Percentiles rank a stretch among this genome's conserved stretches.
phyloP scores from a whole-genome alignment of 371 early-diverging fungal genomes.

The Actinomortierella ambigua region DNA sequence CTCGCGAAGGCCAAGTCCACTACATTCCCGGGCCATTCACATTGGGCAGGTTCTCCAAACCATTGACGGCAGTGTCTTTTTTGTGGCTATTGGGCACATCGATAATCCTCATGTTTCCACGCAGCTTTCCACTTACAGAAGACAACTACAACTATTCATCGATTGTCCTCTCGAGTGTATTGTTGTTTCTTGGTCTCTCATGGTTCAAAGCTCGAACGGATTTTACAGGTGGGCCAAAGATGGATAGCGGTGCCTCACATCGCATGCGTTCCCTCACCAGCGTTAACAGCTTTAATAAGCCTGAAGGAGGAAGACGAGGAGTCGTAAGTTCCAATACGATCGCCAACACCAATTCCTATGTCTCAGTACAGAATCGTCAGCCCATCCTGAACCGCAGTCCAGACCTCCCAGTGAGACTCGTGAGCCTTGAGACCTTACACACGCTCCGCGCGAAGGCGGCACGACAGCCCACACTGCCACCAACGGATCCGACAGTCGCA shows the following conservation, averaged over 20 bases:
- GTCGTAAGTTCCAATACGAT: too few species aligned
- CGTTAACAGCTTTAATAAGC: too few species aligned
- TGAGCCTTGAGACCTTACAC: too few species aligned
- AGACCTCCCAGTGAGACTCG: too few species aligned
- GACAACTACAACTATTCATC: slow-evolving; percentile 38
- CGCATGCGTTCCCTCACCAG: slow-evolving; percentile 5
- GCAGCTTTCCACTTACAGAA: slow-evolving; percentile 19
- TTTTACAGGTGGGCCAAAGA: slow-evolving; percentile 39
- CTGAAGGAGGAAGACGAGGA: too few species aligned
- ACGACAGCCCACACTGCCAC: too few species aligned
- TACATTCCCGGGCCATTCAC: slow-evolving; percentile 24
- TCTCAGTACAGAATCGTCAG: too few species aligned
- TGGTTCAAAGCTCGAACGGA: slow-evolving; percentile 39
- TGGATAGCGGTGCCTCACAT: slow-evolving; percentile 33
- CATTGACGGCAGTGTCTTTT: slow-evolving; percentile 16
- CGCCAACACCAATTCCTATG: too few species aligned
- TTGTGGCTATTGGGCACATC: slow-evolving; percentile 25
- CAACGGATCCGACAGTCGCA: too few species aligned
- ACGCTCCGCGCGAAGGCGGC: too few species aligned
- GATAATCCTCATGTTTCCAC: slow-evolving; percentile 20
- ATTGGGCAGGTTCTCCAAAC: slow-evolving; percentile 22
- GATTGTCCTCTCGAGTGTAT: slow-evolving; percentile 8
- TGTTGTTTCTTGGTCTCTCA: slow-evolving; percentile 12
- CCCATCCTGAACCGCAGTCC: too few species aligned
- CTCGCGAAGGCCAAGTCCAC: slow-evolving; percentile 24